Percentiles rank a stretch among this genome's conserved stretches.
phyloP scores from a whole-genome alignment of 1,284 basidiomycete species.

The Entoloma clypeatum region DNA sequence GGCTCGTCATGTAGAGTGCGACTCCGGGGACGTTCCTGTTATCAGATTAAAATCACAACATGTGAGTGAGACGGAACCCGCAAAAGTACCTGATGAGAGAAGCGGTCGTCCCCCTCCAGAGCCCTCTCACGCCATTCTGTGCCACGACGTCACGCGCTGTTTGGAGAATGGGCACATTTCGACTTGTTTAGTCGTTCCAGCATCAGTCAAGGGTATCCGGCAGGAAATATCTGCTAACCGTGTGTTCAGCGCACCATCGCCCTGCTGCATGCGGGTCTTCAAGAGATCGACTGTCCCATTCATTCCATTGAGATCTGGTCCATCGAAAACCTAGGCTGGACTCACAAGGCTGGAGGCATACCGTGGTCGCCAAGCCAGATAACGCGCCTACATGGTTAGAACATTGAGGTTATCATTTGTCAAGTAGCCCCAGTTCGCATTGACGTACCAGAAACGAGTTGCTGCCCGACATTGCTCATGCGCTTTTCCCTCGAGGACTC shows the following conservation, averaged over 20 bases:
- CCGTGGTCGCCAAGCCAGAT: constrained; percentile 70
- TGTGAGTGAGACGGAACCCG: not conserved
- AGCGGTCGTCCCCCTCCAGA: constrained; percentile 86
- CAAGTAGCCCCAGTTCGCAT: not conserved
- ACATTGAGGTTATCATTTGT: not conserved
- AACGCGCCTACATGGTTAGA: constrained; percentile 66
- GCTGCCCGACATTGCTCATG: constrained; percentile 71
- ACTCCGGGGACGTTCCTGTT: constrained; percentile 89
- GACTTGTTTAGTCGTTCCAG: constrained; percentile 25
- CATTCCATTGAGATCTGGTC: constrained; percentile 1
- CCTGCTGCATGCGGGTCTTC: constrained; percentile 86
- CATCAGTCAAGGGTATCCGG: not conserved
- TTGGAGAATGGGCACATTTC: constrained; percentile 41
- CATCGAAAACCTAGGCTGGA: constrained; percentile 10
- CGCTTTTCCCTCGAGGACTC: constrained; percentile 9
- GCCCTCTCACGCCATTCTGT: constrained; percentile 58
- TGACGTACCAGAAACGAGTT: constrained; percentile 62
- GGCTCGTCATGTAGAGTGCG: constrained; percentile 85
- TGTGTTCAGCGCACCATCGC: constrained; percentile 41
- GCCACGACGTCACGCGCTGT: constrained; percentile 59
- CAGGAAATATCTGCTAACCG: constrained; percentile 30
- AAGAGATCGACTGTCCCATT: constrained; percentile 83
- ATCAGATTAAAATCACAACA: not conserved
- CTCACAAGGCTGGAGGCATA: constrained; percentile 76
- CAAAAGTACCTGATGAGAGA: constrained; percentile 65